A percentile compares a stretch with the other conserved stretches of the same genome.
Evolutionary conservation across 805 yeast species (phyloP).

Genomic region (Suhomyces xylopsoci): DNA sequence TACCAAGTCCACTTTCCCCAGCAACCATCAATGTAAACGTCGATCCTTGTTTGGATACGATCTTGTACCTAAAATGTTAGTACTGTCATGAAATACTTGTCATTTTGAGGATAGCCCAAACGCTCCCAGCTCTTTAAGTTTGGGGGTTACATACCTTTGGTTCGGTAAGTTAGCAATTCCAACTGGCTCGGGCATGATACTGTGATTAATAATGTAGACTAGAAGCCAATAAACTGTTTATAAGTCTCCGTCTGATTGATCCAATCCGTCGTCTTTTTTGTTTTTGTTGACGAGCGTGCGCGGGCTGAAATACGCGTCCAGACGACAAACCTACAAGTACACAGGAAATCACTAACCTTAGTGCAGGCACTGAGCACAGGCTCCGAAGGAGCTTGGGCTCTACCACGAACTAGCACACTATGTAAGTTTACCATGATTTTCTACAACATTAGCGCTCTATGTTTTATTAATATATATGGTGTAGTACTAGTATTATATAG

Average conservation of each 20-base stretch:
- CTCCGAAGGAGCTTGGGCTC: too few species aligned
- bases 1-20: conserved; percentile 91
- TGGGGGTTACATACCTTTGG: conserved; percentile 49
- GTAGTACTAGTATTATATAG: too few species aligned
- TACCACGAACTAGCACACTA: too few species aligned
- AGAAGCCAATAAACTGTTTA: not conserved
- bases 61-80: conserved; percentile 52
- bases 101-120: not conserved
- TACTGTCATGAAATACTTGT: not conserved
- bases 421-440: too few species aligned
- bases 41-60: conserved; percentile 72
- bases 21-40: conserved; percentile 80
- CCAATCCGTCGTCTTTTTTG: conserved; percentile 5
- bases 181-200: conserved; percentile 51
- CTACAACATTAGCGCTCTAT: too few species aligned
- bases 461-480: too few species aligned
- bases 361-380: too few species aligned
- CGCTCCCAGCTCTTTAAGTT: too few species aligned
- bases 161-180: conserved; percentile 74
- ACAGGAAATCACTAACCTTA: too few species aligned
- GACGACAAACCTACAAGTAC: not conserved
- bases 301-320: conserved; percentile 1
- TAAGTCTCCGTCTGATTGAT: not conserved
- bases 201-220: not conserved
- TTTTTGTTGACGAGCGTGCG: conserved; percentile 3